These are phyloP conservation scores for Pseudogymnoascus sp. DNA, from an alignment of 2,329 filamentous ascomycete species.

Conservation along the genomic window DNA sequence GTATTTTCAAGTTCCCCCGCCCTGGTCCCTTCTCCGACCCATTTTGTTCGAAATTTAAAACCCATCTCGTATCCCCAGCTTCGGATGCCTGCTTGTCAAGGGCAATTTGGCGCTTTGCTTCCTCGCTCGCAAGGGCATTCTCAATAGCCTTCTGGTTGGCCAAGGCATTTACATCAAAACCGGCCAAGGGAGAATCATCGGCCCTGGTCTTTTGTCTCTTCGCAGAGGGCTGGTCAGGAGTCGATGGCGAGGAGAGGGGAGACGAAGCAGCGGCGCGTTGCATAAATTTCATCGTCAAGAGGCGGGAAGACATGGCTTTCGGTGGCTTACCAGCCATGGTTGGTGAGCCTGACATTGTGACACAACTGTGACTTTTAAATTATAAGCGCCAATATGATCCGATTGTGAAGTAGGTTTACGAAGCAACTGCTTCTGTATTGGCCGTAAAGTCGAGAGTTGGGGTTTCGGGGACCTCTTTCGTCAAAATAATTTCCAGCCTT, in stretches of 20 bases:
- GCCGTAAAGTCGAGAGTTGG: neutral
- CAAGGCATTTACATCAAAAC: constrained; percentile 35
- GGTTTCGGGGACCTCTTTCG: neutral
- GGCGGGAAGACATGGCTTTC: constrained; percentile 75
- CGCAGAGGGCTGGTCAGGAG: constrained; percentile 44
- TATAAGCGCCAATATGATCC: neutral
- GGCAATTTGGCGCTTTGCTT: constrained; percentile 55
- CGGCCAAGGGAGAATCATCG: constrained; percentile 29
- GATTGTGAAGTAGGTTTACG: neutral
- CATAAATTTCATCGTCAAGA: constrained; percentile 97
- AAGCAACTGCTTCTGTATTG: neutral
- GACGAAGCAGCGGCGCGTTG: constrained; percentile 67
- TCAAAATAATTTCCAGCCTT: constrained; percentile 9
- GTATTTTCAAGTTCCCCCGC: constrained; percentile 41
- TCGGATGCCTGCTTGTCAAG: constrained; percentile 55
- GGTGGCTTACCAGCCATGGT: constrained; percentile 42
- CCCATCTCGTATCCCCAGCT: constrained; percentile 68
- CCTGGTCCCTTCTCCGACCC: constrained; percentile 31
- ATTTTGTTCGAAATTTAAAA: constrained; percentile 50
- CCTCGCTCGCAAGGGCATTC: constrained; percentile 58
- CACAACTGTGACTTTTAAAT: constrained; percentile 21
- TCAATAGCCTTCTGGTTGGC: constrained; percentile 55
- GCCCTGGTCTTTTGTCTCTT: constrained; percentile 55
- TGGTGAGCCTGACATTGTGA: constrained; percentile 24
- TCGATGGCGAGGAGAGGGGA: constrained; percentile 39